Base-by-base conservation (phyloP, 108 stramenopile species). In the Discostella stelligeroides region DNA sequence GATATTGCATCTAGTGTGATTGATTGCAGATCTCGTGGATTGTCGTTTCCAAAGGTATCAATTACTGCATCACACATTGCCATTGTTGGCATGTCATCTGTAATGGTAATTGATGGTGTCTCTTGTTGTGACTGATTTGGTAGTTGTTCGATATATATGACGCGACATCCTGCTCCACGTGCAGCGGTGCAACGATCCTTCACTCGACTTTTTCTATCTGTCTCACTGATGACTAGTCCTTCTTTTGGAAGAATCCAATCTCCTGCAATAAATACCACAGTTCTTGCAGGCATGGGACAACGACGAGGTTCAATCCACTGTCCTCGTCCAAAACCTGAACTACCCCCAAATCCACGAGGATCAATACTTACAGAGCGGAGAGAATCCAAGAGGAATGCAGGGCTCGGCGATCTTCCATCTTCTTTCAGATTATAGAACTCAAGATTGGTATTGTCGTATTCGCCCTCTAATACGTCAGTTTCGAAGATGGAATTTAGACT, bases 321-420 rank as follows among this genome's bases (percentile, higher is more conserved):
- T 7, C 61, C 61, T 42, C 76, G 54, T 24, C 84, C 86, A 78
- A 92, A 92, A 11, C 91, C 91, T 37, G 85, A 85, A 28, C 84
- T 84, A 34, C 91, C 91, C 57, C 91, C 91, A 76, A 92, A 92
- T 38, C 87, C 85, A 65, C 82, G 79, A n/a, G 91, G 91, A 66
- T 85, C 72, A 37, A 92, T 80, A 7, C 63, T 60, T 18, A 83
- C 75, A 38, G 83, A 65, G 27, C 83, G 60, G 37, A 90, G 71
- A 20, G 87, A 80, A 50, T 82, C 70, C 58, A 77, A 73, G 12
- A 92, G 56, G 68, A 84, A 84, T 4, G 73, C 80, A 30, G 88
- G 91, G 80, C 86, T 86, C 17, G 91, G 88, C 25, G 87, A 70
- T 21, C 37, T 70, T 51, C 76, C 72, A 29, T 49, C 70, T 2